Evolutionary conservation across 78 protist genomes (phyloP).

Genomic region (Dictyostelium capitatum): DNA sequence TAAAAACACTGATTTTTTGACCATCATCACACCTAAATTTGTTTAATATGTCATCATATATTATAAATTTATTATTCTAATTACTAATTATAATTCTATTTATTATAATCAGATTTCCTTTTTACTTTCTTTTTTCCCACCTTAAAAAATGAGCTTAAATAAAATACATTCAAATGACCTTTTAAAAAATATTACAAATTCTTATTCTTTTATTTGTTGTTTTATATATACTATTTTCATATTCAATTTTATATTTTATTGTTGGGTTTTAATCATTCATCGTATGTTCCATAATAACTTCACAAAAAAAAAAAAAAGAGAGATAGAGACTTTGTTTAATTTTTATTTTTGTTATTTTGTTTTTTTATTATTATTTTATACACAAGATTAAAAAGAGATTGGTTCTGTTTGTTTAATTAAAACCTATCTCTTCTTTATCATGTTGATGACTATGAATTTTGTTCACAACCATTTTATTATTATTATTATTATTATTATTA

Average conservation of each 20-base stretch:
- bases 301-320: no score
- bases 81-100: neutral
- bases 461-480: no score
- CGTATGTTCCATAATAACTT: no score
- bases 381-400: neutral
- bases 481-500: no score
- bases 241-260: no score
- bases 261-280: no score
- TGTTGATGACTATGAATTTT: neutral
- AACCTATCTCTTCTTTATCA: neutral
- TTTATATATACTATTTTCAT: no score
- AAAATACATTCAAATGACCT: neutral
- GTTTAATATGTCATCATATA: neutral
- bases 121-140: neutral
- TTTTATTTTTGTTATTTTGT: no score
- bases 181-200: neutral
- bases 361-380: neutral
- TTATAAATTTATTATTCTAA: neutral
- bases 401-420: neutral
- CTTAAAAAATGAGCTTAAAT: slow-evolving; percentile 8
- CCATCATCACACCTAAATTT: no score
- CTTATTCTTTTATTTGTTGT: neutral
- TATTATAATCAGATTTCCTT: neutral
- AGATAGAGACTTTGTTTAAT: no score
- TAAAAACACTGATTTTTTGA: slow-evolving; percentile 9